A percentile compares a stretch with the other conserved stretches of the same genome.
Evolutionary conservation across 352 stramenopile genomes (phyloP).

Genomic region (Globisporangium lucens): DNA sequence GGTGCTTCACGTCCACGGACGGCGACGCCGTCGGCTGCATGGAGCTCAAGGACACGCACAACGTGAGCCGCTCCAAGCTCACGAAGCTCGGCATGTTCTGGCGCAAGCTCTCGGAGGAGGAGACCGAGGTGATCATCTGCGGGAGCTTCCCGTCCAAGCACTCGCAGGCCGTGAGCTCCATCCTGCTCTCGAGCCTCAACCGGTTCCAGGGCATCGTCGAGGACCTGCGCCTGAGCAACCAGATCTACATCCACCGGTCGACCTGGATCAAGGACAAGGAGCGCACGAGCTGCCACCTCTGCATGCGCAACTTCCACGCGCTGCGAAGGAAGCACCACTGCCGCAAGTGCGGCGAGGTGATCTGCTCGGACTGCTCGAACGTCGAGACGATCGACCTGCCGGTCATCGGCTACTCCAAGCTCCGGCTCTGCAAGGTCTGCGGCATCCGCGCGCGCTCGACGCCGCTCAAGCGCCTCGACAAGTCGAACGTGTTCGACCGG

Average conservation of each 20-base stretch:
- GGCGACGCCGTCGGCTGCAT: slow-evolving; percentile 78
- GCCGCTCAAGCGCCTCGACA: slow-evolving; percentile 52
- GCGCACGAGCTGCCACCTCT: slow-evolving; percentile 64
- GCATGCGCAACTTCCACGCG: slow-evolving; percentile 76
- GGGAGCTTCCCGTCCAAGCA: slow-evolving; percentile 75
- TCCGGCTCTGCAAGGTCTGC: slow-evolving; percentile 81
- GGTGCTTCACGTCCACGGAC: slow-evolving; percentile 73
- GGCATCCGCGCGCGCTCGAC: slow-evolving; percentile 71
- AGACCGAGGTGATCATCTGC: slow-evolving; percentile 79
- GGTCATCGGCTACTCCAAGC: slow-evolving; percentile 74
- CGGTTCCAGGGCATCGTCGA: slow-evolving; percentile 65
- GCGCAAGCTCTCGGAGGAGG: slow-evolving; percentile 57
- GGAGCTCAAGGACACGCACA: slow-evolving; percentile 71
- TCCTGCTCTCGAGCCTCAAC: slow-evolving; percentile 50
- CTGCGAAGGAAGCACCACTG: slow-evolving; percentile 79
- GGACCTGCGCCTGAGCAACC: slow-evolving; percentile 68
- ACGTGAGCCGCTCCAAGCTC: slow-evolving; percentile 48
- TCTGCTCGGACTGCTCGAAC: slow-evolving; percentile 78
- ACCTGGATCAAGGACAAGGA: slow-evolving; percentile 79
- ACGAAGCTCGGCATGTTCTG: slow-evolving; percentile 75
- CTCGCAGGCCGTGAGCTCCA: slow-evolving; percentile 48
- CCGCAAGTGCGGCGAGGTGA: slow-evolving; percentile 75
- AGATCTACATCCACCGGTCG: slow-evolving; percentile 70
- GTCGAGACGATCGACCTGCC: slow-evolving; percentile 68
- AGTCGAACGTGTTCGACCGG: slow-evolving; percentile 65